Base-by-base conservation (phyloP, 202 grass and related monocot genomes). In the Cymbopogon flexuosus region DNA sequence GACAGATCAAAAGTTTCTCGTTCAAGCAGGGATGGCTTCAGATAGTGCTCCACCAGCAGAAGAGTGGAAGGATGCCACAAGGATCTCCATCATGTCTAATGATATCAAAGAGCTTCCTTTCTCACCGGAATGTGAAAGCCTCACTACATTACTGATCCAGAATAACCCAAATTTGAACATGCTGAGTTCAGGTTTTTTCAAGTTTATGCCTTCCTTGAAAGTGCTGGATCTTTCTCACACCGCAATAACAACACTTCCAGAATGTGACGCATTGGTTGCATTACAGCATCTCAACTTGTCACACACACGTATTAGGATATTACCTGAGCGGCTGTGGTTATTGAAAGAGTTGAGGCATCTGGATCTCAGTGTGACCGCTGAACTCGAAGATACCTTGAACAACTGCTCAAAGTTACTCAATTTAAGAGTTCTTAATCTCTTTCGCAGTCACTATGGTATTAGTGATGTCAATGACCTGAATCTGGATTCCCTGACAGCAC, bases 71-170 rank as follows among this genome's bases (percentile, higher is more conserved):
- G 77, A 79, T 29, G 62, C 64, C 47, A 84, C 77, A 72, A 88
- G 91, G 83, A 90, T 97, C 62, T 97, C 94, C 6, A 82, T 97
- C 4, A 97, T 97, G 91, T 93, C 68, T 62, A 97, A 97, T 88
- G 84, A 93, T 16, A 90, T 97, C 75, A 83, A 24, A 29, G 49
- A 86, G 6, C 24, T 97, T 78, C 19, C 39, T 54, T 67, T 88
- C 73, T 91, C 82, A 1, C 94, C 91, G 30, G 70, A 84, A 23
- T 97, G 89, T 70, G 74, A 15, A 68, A 86, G 76, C 10, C 59
- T 93, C 16, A 87, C 70, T 19, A 97, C 91, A 12, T 67, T 97
- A 36, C 60, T 97, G 68, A 63, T 91, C 36, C 94, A 91, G 56
- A 91, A 93, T 63, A 97, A 97, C 36, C 68, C 81, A 58, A 86